Percentiles rank a stretch among this genome's conserved stretches.
These are phyloP conservation scores for Marchantia paleacea DNA, from an alignment of 225 moss, liverwort and hornwort species.

Conservation along the genomic window DNA sequence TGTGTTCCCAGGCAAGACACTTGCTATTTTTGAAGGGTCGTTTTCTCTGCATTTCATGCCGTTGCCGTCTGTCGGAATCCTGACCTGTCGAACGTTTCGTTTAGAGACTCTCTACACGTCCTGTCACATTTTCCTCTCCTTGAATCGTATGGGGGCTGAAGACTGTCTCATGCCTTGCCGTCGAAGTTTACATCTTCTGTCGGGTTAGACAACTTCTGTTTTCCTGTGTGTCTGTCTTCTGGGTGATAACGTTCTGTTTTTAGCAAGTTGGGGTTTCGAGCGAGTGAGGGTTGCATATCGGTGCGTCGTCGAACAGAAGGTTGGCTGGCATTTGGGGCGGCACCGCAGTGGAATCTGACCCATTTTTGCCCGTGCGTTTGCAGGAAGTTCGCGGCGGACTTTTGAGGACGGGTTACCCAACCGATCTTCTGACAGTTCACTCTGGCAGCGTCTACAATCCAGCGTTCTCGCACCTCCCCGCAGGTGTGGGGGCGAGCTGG, in stretches of 20 bases:
- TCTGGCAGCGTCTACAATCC: constrained; percentile 51
- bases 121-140: background rate
- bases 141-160: background rate
- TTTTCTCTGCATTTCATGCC: background rate
- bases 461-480: constrained; percentile 54
- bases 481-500: constrained; percentile 69
- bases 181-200: background rate
- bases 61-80: too few relatives aligned
- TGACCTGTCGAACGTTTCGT: background rate
- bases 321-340: background rate
- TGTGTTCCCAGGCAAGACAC: constrained; percentile 8
- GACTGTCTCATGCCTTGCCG: too few relatives aligned
- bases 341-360: too few relatives aligned
- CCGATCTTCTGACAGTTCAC: constrained; percentile 48
- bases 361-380: background rate
- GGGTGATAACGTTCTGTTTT: background rate
- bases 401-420: constrained; percentile 10
- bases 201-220: too few relatives aligned
- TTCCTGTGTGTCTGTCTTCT: background rate
- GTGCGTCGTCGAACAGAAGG: too few relatives aligned
- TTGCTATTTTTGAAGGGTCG: background rate
- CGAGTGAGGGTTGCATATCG: background rate
- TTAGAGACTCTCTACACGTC: too few relatives aligned
- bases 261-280: background rate
- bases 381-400: constrained; percentile 20